phyloP scores from a whole-genome alignment of 306 rosid genomes.

The Citrullus mucosospermus region DNA sequence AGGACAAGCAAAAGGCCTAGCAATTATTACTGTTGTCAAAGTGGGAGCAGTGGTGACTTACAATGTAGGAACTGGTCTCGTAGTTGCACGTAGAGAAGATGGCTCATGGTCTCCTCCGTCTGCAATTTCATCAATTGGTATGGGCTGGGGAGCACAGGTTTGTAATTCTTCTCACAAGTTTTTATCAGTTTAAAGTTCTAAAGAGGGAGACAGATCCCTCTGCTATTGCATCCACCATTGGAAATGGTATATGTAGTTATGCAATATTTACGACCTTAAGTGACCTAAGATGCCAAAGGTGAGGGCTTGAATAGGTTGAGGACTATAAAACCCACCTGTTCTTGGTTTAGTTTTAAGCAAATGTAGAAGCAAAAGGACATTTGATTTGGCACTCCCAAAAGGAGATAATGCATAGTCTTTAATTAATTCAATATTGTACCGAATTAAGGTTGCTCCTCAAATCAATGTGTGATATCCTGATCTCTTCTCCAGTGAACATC shows the following conservation, averaged over 20 bases:
- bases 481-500: neutral
- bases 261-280: neutral
- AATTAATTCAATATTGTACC: neutral
- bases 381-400: neutral
- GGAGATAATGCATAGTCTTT: neutral
- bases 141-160: constrained; percentile 99
- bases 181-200: neutral
- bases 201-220: neutral
- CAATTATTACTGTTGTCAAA: constrained; percentile 75
- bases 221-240: neutral
- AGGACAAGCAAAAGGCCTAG: constrained; percentile 89
- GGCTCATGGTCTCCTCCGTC: constrained; percentile 99
- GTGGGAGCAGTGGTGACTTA: constrained; percentile 85
- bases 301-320: neutral
- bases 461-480: neutral
- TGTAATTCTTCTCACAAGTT: neutral
- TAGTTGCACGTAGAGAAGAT: constrained; percentile 83
- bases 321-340: neutral
- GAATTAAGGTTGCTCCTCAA: neutral
- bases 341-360: neutral
- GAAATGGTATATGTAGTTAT: neutral
- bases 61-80: constrained; percentile 87
- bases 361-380: neutral
- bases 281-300: neutral
- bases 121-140: constrained; percentile 75